These are phyloP conservation scores for Phyllosticta citrichinensis DNA, from an alignment of 2,329 filamentous ascomycete species.

Conservation along the genomic window DNA sequence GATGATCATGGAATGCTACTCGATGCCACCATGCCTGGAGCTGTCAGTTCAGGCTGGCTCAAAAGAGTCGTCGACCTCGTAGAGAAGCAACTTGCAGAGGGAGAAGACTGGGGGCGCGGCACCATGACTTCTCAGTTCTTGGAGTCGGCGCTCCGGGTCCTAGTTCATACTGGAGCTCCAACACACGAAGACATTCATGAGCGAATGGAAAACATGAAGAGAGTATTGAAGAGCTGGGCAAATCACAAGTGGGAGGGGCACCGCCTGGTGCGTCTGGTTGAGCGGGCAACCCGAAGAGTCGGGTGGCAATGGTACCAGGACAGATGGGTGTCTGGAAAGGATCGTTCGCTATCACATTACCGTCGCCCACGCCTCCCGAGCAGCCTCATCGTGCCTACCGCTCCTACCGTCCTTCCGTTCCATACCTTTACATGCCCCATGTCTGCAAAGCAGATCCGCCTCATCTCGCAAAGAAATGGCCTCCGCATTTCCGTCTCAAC, in stretches of 20 bases:
- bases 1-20: conserved; percentile 72
- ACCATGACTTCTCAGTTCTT: conserved; percentile 42
- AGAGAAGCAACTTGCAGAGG: conserved; percentile 74
- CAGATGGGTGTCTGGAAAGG: conserved; percentile 53
- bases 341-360: conserved; percentile 52
- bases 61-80: conserved; percentile 87
- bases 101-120: conserved; percentile 74
- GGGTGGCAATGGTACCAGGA: conserved; percentile 86
- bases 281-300: conserved; percentile 68
- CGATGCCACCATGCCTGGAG: conserved; percentile 54
- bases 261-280: conserved; percentile 69
- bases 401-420: conserved; percentile 90
- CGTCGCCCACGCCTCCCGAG: conserved; percentile 62
- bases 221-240: conserved; percentile 45
- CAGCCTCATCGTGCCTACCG: conserved; percentile 66
- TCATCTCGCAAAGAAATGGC: conserved; percentile 92
- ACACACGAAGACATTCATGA: conserved; percentile 24
- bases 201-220: conserved; percentile 27
- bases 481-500: conserved; percentile 88
- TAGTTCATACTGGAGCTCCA: conserved; percentile 28
- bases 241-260: conserved; percentile 81
- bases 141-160: conserved; percentile 35
- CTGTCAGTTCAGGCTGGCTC: conserved; percentile 66
- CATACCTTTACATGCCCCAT: conserved; percentile 96
- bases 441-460: conserved; percentile 79